These are phyloP conservation scores for Talaromyces sp. DNA, from an alignment of 2,329 filamentous ascomycete genomes.

Conservation along the genomic window DNA sequence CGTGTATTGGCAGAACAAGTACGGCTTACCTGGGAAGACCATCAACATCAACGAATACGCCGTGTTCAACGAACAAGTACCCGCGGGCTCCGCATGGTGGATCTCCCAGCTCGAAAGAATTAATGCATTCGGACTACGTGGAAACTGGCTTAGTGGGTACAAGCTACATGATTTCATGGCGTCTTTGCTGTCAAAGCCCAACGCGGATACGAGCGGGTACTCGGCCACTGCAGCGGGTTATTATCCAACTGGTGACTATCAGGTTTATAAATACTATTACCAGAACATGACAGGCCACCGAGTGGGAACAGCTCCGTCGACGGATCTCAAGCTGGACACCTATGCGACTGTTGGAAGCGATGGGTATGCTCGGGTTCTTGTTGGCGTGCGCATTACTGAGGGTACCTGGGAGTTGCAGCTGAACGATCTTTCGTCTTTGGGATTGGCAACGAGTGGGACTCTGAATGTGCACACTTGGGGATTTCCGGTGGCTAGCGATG, in stretches of 20 bases:
- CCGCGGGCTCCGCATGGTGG: constrained; percentile 39
- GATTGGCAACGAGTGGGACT: constrained; percentile 25
- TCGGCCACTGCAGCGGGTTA: constrained; percentile 27
- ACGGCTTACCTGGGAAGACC: constrained; percentile 26
- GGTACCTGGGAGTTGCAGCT: constrained; percentile 32
- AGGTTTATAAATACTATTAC: constrained; percentile 46
- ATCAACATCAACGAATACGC: constrained; percentile 49
- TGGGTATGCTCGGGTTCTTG: constrained; percentile 28
- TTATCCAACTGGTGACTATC: constrained; percentile 37
- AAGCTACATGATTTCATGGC: constrained; percentile 40
- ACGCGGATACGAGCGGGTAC: constrained; percentile 17
- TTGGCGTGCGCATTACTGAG: constrained; percentile 25
- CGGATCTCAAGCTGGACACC: constrained; percentile 32
- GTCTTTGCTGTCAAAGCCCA: constrained; percentile 31
- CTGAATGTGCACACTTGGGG: constrained; percentile 27
- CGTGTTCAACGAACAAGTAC: constrained; percentile 34
- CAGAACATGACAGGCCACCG: constrained; percentile 39
- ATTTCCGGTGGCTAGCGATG: constrained; percentile 14
- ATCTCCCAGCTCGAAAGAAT: constrained; percentile 43
- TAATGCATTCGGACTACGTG: constrained; percentile 36
- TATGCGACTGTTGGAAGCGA: constrained; percentile 30
- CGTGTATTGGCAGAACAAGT: constrained; percentile 16
- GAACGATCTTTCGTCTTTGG: constrained; percentile 25
- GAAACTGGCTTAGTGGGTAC: constrained; percentile 39
- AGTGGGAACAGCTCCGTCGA: constrained; percentile 29